Evolutionary conservation across 139 green algal genomes (phyloP), one percentile per base, ranked within the genome.

Genomic region (Helicosporidium sp.): DNA sequence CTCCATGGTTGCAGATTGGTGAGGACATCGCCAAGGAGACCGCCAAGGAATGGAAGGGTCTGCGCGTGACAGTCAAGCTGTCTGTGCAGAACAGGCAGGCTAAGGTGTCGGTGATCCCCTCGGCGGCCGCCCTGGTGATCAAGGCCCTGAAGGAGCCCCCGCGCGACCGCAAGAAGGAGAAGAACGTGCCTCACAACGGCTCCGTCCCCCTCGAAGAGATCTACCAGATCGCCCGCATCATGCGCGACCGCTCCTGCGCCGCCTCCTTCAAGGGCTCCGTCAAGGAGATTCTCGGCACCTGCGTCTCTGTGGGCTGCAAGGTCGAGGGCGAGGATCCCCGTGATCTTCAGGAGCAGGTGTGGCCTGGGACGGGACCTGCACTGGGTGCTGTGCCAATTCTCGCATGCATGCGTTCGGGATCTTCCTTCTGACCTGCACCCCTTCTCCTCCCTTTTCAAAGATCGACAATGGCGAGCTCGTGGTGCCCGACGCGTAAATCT

Each of bases 11-110:
- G 69, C 90, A 93, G 76, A 82, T 97, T 66, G 89, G 89, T 76
- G 90, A 99, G 65, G 88, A 99, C 54, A 97, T 99, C 72, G 90
- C 90, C 59, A 97, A 97, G 82, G 87, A 93, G 65, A 99, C 90
- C 23, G 74, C 70, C 43, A 97, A 97, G 75, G 90, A 99, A 46
- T 99, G 90, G 89, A 94, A 92, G 68, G 90, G 89, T 34, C 81
- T 97, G 58, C 82, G 89, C 47, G 84, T 99, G 43, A 99, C 90
- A 16, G 77, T 90, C 39, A 96, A 97, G 78, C 79, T 99, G 22
- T 92, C 79, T 7, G 89, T 99, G 43, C 87, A 96, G 64, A 99
- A 99, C 73, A 72, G 90, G 46, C 76, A 94, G 59, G 90, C 90
- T 29, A 97, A 94, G 73, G 83, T 94, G 35, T 85, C 80, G 1